Percentiles rank a stretch among this genome's conserved stretches.
These are phyloP conservation scores for barrel medic (Medicago truncatula) DNA, from an alignment of 306 rosid genomes.

Conservation along the genomic window DNA sequence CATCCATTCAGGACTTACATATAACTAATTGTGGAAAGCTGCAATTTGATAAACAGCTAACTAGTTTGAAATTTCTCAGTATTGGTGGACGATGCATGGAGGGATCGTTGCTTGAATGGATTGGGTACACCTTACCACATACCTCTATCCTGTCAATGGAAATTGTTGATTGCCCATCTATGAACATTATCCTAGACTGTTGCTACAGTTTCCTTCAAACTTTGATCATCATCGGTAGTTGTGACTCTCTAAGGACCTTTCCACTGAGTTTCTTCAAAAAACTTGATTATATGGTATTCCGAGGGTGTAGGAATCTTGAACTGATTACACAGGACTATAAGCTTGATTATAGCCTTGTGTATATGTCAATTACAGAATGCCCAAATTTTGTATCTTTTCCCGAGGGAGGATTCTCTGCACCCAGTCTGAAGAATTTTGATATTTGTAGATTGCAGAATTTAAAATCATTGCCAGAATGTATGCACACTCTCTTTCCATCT, in stretches of 20 bases:
- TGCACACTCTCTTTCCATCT: not conserved
- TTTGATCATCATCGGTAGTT: not conserved
- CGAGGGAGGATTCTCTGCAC: not conserved
- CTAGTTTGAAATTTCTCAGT: not conserved
- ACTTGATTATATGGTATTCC: not conserved
- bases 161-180: not conserved
- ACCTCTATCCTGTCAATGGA: not conserved
- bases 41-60: not conserved
- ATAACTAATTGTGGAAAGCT: not conserved
- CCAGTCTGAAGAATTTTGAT: not conserved
- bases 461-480: not conserved
- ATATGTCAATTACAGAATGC: too few relatives aligned
- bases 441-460: not conserved
- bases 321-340: not conserved
- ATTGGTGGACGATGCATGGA: not conserved
- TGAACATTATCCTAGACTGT: not conserved
- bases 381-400: not conserved
- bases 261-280: not conserved
- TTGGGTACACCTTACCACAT: not conserved
- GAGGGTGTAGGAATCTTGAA: not conserved
- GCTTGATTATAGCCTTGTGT: too few relatives aligned
- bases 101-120: not conserved
- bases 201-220: not conserved
- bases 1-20: not conserved
- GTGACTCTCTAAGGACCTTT: not conserved